Percentiles rank a stretch among this genome's conserved stretches.
Conservation (phyloP, 352 stramenopile genomes). For the Globisporangium abappressorium region DNA sequence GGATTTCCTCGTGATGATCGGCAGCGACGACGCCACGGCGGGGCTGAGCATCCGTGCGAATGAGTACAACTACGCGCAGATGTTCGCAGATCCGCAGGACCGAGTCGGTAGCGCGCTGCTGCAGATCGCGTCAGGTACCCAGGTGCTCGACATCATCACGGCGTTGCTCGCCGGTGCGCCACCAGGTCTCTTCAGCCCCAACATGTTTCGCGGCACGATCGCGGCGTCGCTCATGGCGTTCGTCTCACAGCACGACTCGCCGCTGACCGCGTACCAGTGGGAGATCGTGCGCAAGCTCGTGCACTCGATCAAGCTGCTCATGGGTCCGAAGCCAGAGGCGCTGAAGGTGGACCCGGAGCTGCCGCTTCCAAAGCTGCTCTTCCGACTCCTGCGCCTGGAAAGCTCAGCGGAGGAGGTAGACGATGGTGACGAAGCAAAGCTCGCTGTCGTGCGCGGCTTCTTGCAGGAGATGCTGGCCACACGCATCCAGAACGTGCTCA, state of each 20-base stretch:
- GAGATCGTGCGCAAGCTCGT: conserved; percentile 46
- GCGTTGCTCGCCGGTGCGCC: conserved; percentile 49
- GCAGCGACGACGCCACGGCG: conserved; percentile 29
- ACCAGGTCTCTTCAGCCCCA: conserved; percentile 52
- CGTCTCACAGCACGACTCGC: conserved; percentile 24
- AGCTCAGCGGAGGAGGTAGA: background rate
- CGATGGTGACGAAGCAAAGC: conserved; percentile 3
- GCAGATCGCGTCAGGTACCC: conserved; percentile 48
- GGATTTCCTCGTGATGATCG: conserved; percentile 62
- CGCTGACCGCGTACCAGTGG: conserved; percentile 51
- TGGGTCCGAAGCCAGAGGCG: conserved; percentile 22
- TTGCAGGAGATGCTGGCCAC: conserved; percentile 52
- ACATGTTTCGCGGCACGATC: conserved; percentile 66
- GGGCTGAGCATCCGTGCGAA: conserved; percentile 44
- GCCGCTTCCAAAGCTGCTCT: conserved; percentile 55
- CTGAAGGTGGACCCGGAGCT: conserved; percentile 43
- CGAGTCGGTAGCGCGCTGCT: conserved; percentile 42
- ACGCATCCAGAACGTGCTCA: conserved; percentile 51
- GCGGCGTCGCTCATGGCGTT: conserved; percentile 47
- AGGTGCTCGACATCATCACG: conserved; percentile 67
- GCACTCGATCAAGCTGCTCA: conserved; percentile 48
- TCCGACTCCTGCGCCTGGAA: conserved; percentile 40
- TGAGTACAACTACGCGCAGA: conserved; percentile 69
- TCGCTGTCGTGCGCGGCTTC: conserved; percentile 21
- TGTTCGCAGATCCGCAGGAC: conserved; percentile 52